Evolutionary conservation across 140 eudicot genomes (phyloP), one percentile per base, ranked within the genome.

Genomic region (Ambrosia hybrid): DNA sequence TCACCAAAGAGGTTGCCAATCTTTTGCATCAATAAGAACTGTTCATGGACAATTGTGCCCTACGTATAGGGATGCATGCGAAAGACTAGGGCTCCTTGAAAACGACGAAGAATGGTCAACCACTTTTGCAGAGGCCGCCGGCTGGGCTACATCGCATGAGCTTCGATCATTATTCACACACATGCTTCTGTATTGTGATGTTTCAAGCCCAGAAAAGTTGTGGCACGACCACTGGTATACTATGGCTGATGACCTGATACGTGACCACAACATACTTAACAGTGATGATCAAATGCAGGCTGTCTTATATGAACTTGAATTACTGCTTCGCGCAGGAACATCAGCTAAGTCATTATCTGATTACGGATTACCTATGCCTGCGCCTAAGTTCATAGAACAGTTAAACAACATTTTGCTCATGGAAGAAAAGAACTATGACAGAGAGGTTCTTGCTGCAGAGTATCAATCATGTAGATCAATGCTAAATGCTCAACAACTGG

Each of bases 351-450:
- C 16, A 3, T 4, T 66, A 4, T 4, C 16, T 16, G 33, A 21
- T 1, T 66, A 45, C 10, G 71, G 57, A 0, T 15, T 66, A 5
- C 71, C 71, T 5, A 39, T 57, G 37, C 65, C 43, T 2, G 1
- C 9, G 0, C 46, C 14, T 10, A 9, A 12, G 2, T 51, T 52
- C 8, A 46, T 16, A 3, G 17, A 36, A 3, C 4, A 26, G 15
- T 5, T 57, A n/a, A 57, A 11, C 15, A 41, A 41, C 12, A 56
- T 4, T 3, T 6, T 39, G 1, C 43, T 71, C 1, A 11, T 37
- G 41, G 43, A 71, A 11, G 76, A 71, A 53, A 34, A 16, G 3
- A 39, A 17, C 12, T 71, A 57, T 8, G 55, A 71, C 41, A 26
- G 53, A 1, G 13, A 55, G 3, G 7, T 56, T 9, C 36, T 71